phyloP scores from a whole-genome alignment of 208 protist species.

The Vickermania ingenoplastis region DNA sequence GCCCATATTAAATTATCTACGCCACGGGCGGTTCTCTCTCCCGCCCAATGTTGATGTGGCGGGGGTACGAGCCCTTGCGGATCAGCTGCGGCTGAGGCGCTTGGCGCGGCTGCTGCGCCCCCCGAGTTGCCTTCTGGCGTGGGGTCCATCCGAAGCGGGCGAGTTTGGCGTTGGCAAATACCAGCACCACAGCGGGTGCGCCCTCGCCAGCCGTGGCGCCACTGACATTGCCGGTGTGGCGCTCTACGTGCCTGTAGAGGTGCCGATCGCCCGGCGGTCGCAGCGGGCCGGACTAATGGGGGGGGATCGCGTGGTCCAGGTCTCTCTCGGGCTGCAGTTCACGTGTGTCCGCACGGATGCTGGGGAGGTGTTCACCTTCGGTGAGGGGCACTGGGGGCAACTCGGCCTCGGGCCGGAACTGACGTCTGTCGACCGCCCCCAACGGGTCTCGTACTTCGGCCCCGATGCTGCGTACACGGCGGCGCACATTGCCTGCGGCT shows the following conservation, averaged over 20 bases:
- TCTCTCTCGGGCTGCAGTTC: constrained; percentile 80
- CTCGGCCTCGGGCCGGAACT: constrained; percentile 55
- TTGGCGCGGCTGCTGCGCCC: constrained; percentile 39
- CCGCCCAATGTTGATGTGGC: constrained; percentile 26
- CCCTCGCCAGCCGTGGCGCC: not conserved
- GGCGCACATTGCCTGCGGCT: constrained; percentile 54
- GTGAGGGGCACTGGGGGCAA: constrained; percentile 81
- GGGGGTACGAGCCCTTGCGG: constrained; percentile 68
- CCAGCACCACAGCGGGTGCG: constrained; percentile 18
- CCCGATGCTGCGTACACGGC: constrained; percentile 29
- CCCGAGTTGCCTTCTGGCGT: constrained; percentile 65
- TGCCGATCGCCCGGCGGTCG: constrained; percentile 1
- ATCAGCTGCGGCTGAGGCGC: constrained; percentile 61
- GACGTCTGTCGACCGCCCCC: constrained; percentile 18
- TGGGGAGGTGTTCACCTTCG: constrained; percentile 71
- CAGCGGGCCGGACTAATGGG: constrained; percentile 26
- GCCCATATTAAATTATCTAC: constrained; percentile 76
- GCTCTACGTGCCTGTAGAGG: constrained; percentile 28
- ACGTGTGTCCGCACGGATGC: constrained; percentile 47
- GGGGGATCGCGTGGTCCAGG: constrained; percentile 44
- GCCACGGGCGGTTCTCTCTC: constrained; percentile 52
- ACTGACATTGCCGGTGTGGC: not conserved
- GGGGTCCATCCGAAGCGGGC: constrained; percentile 62
- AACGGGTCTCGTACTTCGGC: not conserved
- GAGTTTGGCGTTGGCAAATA: constrained; percentile 73